Evolutionary conservation across 2,329 filamentous ascomycete species (phyloP).

Genomic region (Cladosporium halotolerans): DNA sequence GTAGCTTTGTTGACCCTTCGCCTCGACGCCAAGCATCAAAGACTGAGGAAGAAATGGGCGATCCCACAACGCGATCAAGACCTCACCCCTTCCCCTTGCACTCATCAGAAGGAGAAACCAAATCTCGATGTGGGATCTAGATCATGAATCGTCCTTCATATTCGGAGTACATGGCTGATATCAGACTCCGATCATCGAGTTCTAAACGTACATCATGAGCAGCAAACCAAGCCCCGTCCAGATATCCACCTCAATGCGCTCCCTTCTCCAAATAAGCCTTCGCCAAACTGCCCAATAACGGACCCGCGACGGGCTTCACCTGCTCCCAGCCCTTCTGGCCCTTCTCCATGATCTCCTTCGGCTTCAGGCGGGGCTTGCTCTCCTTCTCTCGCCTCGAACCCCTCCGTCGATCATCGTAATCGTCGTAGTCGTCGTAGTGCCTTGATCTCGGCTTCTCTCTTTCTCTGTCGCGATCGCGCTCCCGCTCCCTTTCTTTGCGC

Average conservation of each 20-base stretch:
- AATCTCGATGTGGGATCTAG: too few species aligned
- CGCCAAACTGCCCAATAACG: conserved; percentile 5
- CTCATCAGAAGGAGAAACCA: too few species aligned
- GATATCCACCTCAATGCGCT: not conserved
- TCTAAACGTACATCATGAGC: too few species aligned
- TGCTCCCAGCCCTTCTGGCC: conserved; percentile 13
- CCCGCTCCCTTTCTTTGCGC: conserved; percentile 4
- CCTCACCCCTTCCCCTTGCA: too few species aligned
- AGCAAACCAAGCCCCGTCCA: too few species aligned
- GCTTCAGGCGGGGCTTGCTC: conserved; percentile 7
- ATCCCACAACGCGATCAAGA: too few species aligned
- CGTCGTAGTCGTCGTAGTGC: not conserved
- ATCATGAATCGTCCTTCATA: too few species aligned
- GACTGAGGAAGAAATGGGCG: too few species aligned
- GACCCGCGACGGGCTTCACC: conserved; percentile 13
- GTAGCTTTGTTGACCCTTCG: too few species aligned
- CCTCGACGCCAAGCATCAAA: too few species aligned
- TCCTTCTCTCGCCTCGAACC: conserved; percentile 2
- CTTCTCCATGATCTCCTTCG: conserved; percentile 12
- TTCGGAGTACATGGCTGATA: too few species aligned
- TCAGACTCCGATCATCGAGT: too few species aligned
- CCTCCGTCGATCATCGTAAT: conserved; percentile 3
- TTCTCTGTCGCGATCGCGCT: conserved; percentile 3
- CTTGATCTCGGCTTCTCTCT: not conserved
- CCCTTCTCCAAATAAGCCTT: conserved; percentile 14